Evolutionary conservation across 2,329 filamentous ascomycete species (phyloP), one percentile per base, ranked within the genome.

Genomic region (Nigrospora oryzae): DNA sequence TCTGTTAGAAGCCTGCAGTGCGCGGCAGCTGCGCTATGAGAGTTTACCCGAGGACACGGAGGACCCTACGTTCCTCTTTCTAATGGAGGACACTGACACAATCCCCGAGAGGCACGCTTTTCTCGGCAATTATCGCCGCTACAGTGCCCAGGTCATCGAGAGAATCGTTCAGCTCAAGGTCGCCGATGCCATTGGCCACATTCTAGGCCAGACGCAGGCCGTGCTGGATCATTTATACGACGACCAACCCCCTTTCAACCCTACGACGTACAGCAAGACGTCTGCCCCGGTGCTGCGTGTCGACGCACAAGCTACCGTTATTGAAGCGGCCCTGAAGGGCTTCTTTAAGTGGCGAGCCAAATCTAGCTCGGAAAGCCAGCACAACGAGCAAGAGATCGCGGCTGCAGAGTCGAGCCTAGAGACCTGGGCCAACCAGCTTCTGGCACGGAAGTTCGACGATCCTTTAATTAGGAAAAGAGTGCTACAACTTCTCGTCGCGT

Each of bases 1-100:
- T 4, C 73, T 97, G 39, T 68, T 97, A 17, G 85, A 94, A 58
- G 79, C 86, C 32, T 95, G 89, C 64, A 93, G 86, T 60, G 78
- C 84, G 38, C 79, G 94, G 46, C 71, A 97, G 43, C 75, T 97
- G 48, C 83, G 88, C 44, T 98, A 95, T 63, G 93, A 98, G 63
- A 83, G 77, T 50, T 69, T 97, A 3, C 87, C 89, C 0, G 83
- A 91, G 51, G 86, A 95, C 50, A 85, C 83, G 0, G 79, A 87
- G 39, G 84, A 96, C 54, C 75, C 86, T 2, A 90, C 86, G 0
- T 77, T 89, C 47, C 70, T 88, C 11, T 93, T 95, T 53, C 73
- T 98, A 2, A 75, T 89, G 56, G 90, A 97, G 58, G 93, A 98
- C 59, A 94, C 95, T 45, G 93, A 98, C 58, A 97, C 91, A 0